Base-by-base conservation (phyloP, 148 eudicot species). In the Rhododendron williamsianum region DNA sequence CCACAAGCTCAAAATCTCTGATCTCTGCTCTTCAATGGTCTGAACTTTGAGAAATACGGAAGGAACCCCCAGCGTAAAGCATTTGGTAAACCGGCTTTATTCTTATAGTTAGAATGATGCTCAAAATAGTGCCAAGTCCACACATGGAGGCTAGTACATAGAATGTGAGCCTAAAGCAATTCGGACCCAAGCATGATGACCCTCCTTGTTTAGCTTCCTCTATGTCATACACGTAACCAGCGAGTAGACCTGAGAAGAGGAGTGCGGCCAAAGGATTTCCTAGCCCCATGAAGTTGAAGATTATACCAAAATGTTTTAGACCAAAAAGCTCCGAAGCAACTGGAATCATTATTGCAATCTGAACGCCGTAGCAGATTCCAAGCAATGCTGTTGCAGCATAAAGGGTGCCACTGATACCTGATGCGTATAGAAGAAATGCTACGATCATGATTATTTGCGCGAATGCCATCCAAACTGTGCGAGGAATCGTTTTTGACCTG, bases 291-390 rank as follows among this genome's bases (percentile, higher is more conserved):
- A 95, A 95, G 90, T 95, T 97, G 89, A 90, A 95, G 13, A 97
- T 95, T 74, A 97, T 82, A 73, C 99, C 99, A 76, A 97, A 95
- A 88, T 97, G 89, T 83, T 89, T 93, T 85, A 97, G 89, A 11
- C 99, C 99, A 76, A 97, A 97, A 45, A 97, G 93, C 90, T 97
- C 98, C 0, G 98, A 95, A 46, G 90, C 92, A 12, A 98, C 94
- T 86, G 99, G 99, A 82, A 97, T 94, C 98, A 95, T 95, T 52
- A 97, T 91, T 25, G 94, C 93, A 71, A 94, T 91, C 90, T 97
- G 99, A 87, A 94, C 92, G 12, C 99, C 99, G 9, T 82, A 95
- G 91, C 99, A 97, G 85, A 95, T 86, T 43, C 99, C 99, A 35
- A 97, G 94, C 80, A 92, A 86, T 63, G 93, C 96, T 60, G 98